A percentile compares a stretch with the other conserved stretches of the same genome.
Evolutionary conservation across 768 basidiomycete genomes (phyloP).

Genomic region (Russula emetica): DNA sequence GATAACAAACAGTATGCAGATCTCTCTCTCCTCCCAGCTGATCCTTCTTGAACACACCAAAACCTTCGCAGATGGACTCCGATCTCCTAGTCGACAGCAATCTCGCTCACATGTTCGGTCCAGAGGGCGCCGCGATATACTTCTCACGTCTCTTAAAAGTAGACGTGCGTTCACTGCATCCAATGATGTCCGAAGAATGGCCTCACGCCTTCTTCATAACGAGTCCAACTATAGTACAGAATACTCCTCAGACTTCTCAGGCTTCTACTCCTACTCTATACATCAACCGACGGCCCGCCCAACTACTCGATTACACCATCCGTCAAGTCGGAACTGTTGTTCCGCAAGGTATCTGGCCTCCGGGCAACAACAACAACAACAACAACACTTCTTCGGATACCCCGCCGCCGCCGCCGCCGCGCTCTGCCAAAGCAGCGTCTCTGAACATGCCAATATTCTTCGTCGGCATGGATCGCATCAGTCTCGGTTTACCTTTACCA

Average conservation of each 20-base stretch:
- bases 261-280: neutral
- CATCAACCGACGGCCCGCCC: neutral
- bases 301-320: slow-evolving; percentile 11
- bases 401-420: no score
- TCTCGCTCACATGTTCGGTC: slow-evolving; percentile 11
- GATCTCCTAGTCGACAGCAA: slow-evolving; percentile 9
- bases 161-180: neutral
- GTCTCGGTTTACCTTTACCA: neutral
- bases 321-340: slow-evolving; percentile 1
- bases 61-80: slow-evolving; percentile 2
- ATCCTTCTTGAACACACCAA: neutral
- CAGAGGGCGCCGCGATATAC: neutral
- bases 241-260: neutral
- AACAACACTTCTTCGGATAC: no score
- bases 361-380: neutral
- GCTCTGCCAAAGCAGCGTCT: neutral
- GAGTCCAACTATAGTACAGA: neutral
- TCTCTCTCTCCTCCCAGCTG: neutral
- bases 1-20: no score
- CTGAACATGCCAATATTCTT: slow-evolving; percentile 19
- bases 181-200: neutral
- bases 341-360: slow-evolving; percentile 14
- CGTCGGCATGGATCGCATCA: neutral
- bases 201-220: slow-evolving; percentile 9
- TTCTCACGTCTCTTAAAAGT: slow-evolving; percentile 4